Conservation (phyloP, 768 basidiomycete genomes). For the Leccinum incarnatum region DNA sequence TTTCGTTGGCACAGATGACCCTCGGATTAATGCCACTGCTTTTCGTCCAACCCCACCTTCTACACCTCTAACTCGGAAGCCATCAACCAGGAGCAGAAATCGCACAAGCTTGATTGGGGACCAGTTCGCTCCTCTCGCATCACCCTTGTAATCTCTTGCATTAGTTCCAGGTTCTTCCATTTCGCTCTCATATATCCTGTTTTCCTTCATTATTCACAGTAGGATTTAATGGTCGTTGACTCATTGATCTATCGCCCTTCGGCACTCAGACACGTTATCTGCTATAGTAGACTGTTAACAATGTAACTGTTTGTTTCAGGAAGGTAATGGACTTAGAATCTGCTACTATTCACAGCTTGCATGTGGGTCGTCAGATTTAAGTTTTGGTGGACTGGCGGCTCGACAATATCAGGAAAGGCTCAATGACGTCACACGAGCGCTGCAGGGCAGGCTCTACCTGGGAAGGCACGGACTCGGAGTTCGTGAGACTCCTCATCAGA, state of each 20-base stretch:
- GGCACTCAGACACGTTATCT: background rate
- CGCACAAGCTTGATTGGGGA: conserved; percentile 44
- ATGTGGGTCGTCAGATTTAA: background rate
- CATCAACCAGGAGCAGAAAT: conserved; percentile 56
- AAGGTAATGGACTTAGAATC: background rate
- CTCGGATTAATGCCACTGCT: conserved; percentile 41
- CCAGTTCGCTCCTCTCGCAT: conserved; percentile 21
- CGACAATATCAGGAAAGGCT: too few relatives aligned
- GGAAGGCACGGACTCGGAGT: background rate
- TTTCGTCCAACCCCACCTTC: conserved; percentile 15
- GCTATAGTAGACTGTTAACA: conserved; percentile 8
- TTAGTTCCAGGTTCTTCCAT: conserved; percentile 1
- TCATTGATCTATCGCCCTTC: background rate
- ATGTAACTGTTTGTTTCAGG: background rate
- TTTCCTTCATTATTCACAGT: background rate
- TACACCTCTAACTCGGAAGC: conserved; percentile 67
- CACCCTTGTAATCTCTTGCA: conserved; percentile 12
- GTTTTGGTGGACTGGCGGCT: too few relatives aligned
- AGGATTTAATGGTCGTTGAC: conserved; percentile 1
- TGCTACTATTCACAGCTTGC: background rate
- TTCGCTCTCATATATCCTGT: conserved; percentile 3
- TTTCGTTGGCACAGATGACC: conserved; percentile 32
- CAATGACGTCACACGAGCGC: background rate
- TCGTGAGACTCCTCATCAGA: background rate
- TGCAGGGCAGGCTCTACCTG: background rate